These are phyloP conservation scores for Kuraishia capsulata DNA, from an alignment of 805 yeast species.

Conservation along the genomic window DNA sequence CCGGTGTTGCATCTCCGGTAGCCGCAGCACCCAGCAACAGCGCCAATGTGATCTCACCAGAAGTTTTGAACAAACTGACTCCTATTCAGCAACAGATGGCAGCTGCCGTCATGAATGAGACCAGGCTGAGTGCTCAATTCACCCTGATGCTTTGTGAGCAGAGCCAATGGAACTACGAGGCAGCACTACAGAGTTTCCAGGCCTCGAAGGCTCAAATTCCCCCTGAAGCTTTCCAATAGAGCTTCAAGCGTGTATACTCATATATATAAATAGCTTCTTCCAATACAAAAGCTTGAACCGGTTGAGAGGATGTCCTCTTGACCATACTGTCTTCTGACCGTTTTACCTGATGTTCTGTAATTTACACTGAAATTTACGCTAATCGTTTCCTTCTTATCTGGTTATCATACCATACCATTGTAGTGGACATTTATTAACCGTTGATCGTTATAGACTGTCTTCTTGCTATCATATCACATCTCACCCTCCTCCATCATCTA, in stretches of 20 bases:
- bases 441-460: background rate
- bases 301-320: too few relatives aligned
- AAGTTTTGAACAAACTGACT: conserved; percentile 39
- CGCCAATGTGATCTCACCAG: conserved; percentile 35
- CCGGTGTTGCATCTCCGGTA: conserved; percentile 36
- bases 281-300: too few relatives aligned
- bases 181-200: conserved; percentile 62
- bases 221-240: conserved; percentile 39
- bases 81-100: conserved; percentile 56
- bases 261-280: background rate
- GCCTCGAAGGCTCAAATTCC: conserved; percentile 49
- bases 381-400: too few relatives aligned
- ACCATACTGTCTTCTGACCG: too few relatives aligned
- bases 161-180: conserved; percentile 72
- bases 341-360: too few relatives aligned
- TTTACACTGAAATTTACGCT: too few relatives aligned
- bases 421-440: background rate
- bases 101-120: conserved; percentile 56
- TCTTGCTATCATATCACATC: background rate
- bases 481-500: too few relatives aligned
- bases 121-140: conserved; percentile 70
- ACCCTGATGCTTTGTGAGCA: conserved; percentile 81
- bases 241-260: background rate
- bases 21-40: conserved; percentile 8
- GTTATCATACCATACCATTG: background rate